Evolutionary conservation across 1,284 basidiomycete genomes (phyloP), one percentile per base, ranked within the genome.

Genomic region (Marasmius tenuissimus): DNA sequence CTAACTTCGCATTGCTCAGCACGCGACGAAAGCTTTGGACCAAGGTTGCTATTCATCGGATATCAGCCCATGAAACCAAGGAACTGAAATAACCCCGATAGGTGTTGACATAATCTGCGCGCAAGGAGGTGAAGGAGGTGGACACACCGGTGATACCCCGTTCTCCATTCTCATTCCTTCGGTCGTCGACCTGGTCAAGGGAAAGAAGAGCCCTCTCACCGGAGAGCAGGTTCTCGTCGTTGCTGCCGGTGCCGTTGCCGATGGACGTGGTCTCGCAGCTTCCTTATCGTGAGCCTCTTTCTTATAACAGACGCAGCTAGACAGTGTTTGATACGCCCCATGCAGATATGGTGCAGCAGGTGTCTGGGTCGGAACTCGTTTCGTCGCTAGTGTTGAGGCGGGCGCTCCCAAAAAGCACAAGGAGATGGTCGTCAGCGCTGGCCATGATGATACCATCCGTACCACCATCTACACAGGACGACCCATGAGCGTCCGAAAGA

Each of bases 301-400:
- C 54, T 50, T 58, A 16, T n/a, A 37, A 37, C 53, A 60, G 63
- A 35, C 20, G 40, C 37, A 51, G 11, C 38, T 37, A 18, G 6
- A 14, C n/a, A 49, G 50, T 61, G 12, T 58, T 63, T 60, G 12
- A 59, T 11, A 39, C 3, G 14, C 20, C 37, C 27, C 33, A 48
- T 53, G 59, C 66, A 86, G 85, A 45, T 88, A 89, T 63, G 93
- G 93, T 58, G 93, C 93, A 2, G 79, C 88, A 2, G 93, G 87
- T 56, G 91, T 95, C 10, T 95, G 94, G 93, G 92, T 95, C 59
- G 94, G 94, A 40, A 96, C 94, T 1, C 86, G 94, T 34, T 97
- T 97, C 72, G 93, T 97, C 52, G 94, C 93, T 8, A 87, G 86
- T 65, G 84, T 80, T 47, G 93, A 96, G 74, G 92, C 94, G 1